Conservation (phyloP, 2,329 filamentous ascomycete species). For the Fusarium coffeatum region DNA sequence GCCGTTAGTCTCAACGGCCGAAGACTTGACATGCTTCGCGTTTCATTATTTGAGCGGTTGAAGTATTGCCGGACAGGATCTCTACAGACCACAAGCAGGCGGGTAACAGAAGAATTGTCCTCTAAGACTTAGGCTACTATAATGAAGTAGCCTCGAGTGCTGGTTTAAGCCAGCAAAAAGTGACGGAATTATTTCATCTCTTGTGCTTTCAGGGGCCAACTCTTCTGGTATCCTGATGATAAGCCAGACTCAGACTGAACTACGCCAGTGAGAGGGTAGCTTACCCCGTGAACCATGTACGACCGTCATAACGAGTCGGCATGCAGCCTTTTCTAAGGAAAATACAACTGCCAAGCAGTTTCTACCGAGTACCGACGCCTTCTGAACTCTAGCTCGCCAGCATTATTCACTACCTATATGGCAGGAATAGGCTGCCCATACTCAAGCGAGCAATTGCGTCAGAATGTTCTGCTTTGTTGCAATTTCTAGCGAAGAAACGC, state of each 20-base stretch:
- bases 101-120: too few species aligned
- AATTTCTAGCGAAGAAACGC: background rate
- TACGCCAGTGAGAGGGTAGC: conserved; percentile 1
- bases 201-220: too few species aligned
- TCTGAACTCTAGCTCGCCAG: conserved; percentile 1
- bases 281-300: background rate
- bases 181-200: too few species aligned
- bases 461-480: conserved; percentile 20
- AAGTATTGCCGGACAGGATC: conserved; percentile 19
- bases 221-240: too few species aligned
- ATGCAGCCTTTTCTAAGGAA: background rate
- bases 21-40: conserved; percentile 18
- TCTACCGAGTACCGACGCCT: background rate
- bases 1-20: conserved; percentile 23
- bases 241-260: conserved; percentile 24
- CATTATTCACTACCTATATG: background rate
- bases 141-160: too few species aligned
- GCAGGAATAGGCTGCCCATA: conserved; percentile 20
- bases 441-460: conserved; percentile 14
- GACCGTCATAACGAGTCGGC: background rate
- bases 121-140: too few species aligned
- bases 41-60: conserved; percentile 10
- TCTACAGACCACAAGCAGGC: background rate
- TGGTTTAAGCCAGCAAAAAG: too few species aligned
- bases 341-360: background rate